Conservation (phyloP, 257 asterid genomes). For the Forsythia viridissima region DNA sequence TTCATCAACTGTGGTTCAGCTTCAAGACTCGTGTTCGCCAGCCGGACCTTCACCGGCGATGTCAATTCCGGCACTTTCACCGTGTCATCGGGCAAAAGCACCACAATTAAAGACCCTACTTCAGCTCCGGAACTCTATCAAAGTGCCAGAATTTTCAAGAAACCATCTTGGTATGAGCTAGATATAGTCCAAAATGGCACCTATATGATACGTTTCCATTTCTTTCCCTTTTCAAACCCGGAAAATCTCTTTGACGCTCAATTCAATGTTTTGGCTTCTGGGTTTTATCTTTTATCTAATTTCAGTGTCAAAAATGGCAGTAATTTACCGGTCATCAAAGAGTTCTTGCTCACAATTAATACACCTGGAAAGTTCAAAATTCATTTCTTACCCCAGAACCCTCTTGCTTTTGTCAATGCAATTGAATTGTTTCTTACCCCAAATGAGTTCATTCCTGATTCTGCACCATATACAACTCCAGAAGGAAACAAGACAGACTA, state of each 20-base stretch:
- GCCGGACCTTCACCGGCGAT: constrained; percentile 41
- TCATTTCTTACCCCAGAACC: constrained; percentile 33
- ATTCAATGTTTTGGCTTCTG: constrained; percentile 42
- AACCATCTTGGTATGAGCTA: constrained; percentile 29
- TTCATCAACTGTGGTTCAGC: constrained; percentile 65
- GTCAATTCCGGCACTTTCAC: background rate
- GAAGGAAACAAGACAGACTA: background rate
- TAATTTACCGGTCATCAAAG: constrained; percentile 34
- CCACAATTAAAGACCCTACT: background rate
- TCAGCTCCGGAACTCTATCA: constrained; percentile 17
- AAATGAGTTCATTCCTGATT: constrained; percentile 9
- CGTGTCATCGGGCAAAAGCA: background rate
- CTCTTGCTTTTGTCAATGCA: constrained; percentile 57
- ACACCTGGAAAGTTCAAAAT: constrained; percentile 31
- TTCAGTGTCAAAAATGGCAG: constrained; percentile 14
- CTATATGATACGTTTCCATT: constrained; percentile 50
- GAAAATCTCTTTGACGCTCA: constrained; percentile 26
- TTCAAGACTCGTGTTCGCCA: background rate
- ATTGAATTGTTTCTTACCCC: constrained; percentile 60
- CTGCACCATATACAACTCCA: constrained; percentile 10
- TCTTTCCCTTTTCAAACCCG: constrained; percentile 26
- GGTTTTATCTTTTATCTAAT: constrained; percentile 40
- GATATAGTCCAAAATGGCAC: constrained; percentile 23
- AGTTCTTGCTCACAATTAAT: constrained; percentile 35
- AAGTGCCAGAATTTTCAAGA: constrained; percentile 40